Conservation (phyloP, 2,329 filamentous ascomycete species). For the Aspergillus sp. region DNA sequence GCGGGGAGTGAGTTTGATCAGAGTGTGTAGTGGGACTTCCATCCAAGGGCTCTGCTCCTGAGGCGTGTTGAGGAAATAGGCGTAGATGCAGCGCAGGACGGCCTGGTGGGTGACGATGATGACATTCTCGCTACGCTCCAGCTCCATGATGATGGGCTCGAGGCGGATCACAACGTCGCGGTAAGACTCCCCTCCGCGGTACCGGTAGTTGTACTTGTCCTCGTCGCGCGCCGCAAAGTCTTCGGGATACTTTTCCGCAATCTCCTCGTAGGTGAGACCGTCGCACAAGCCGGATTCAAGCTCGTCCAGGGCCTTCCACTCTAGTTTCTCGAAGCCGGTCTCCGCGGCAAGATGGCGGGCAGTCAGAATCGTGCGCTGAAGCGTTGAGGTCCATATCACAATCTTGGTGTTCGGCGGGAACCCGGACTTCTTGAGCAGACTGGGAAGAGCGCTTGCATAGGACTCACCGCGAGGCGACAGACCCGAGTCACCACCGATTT, state of each 20-base stretch:
- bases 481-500: slow-evolving; percentile 86
- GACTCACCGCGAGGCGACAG: slow-evolving; percentile 78
- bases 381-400: slow-evolving; percentile 66
- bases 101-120: slow-evolving; percentile 97
- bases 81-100: slow-evolving; percentile 92
- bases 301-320: slow-evolving; percentile 98
- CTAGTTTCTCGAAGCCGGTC: slow-evolving; percentile 72
- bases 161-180: slow-evolving; percentile 95
- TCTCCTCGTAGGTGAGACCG: slow-evolving; percentile 90
- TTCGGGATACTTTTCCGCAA: slow-evolving; percentile 81
- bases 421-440: slow-evolving; percentile 74
- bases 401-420: slow-evolving; percentile 58
- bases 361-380: slow-evolving; percentile 82
- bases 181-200: slow-evolving; percentile 90
- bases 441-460: slow-evolving; percentile 77
- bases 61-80: slow-evolving; percentile 96
- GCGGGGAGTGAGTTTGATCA: slow-evolving; percentile 91
- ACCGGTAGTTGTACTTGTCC: slow-evolving; percentile 99
- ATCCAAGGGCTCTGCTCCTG: slow-evolving; percentile 95
- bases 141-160: slow-evolving; percentile 98
- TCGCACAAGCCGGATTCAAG: slow-evolving; percentile 95
- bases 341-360: slow-evolving; percentile 68
- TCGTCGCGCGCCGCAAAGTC: slow-evolving; percentile 93
- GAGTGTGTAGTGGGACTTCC: slow-evolving; percentile 90
- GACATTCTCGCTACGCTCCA: slow-evolving; percentile 92